These are phyloP conservation scores for Brassica carinata DNA, from an alignment of 345 rosid species.

Conservation along the genomic window DNA sequence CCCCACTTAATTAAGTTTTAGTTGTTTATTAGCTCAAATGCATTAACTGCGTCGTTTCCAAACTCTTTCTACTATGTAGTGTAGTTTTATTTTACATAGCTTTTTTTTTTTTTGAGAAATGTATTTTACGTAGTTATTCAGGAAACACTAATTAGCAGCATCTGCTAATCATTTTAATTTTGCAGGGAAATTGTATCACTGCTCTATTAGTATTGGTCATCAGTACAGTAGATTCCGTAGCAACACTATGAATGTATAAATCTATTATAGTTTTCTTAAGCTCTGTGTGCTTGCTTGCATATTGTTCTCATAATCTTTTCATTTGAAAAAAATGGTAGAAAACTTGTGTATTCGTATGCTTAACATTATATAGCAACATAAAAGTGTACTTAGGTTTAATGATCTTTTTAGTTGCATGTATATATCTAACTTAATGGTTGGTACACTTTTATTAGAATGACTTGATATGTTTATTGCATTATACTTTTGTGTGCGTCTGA, in stretches of 20 bases:
- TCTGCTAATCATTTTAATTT: neutral
- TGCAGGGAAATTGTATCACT: neutral
- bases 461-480: neutral
- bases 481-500: conserved; percentile 13
- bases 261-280: neutral
- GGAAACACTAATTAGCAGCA: neutral
- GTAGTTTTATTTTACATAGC: too few relatives aligned
- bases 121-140: too few relatives aligned
- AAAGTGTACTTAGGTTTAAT: neutral
- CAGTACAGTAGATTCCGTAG: neutral
- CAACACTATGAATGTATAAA: neutral
- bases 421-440: neutral
- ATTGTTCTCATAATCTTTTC: neutral
- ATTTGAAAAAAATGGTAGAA: neutral
- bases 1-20: conserved; percentile 41
- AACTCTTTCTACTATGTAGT: neutral
- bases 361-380: neutral
- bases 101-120: too few relatives aligned
- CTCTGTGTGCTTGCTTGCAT: neutral
- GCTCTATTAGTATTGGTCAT: neutral
- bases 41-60: conserved; percentile 15
- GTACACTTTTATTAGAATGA: neutral
- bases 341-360: neutral
- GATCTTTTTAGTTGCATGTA: neutral
- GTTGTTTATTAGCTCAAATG: conserved; percentile 30